Evolutionary conservation across 148 eudicot species (phyloP), one percentile per base, ranked within the genome.

Genomic region (Rhododendron henanense): DNA sequence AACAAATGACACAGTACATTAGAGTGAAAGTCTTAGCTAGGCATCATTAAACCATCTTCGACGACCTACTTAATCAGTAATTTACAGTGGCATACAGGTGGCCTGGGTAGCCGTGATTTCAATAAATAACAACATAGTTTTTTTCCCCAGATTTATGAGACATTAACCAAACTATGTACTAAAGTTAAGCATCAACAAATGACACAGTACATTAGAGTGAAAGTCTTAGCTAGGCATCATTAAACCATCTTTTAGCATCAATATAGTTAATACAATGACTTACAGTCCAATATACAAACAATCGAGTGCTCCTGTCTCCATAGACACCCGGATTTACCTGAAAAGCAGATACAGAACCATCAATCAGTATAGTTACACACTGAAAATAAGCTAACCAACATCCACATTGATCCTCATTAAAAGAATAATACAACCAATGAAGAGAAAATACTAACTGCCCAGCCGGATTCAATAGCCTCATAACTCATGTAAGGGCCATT

Each of bases 201-300:
- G 19, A 55, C 21, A 55, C 19, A 55, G 61, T 55, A 55, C 4
- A 55, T 4, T 15, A 55, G 61, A 55, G 33, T 79, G 82, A 79
- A 79, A 48, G 19, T 31, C 16, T 28, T 2, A 71, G 45, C 39
- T 39, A 41, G 45, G 45, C 45, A 6, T 77, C 80, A 19, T 41
- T 77, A 77, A 77, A 39, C 33, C 53, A 21, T 9, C 3, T 71
- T 2, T 16, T 14, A 55, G 61, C 19, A 15, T 55, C 19, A 55
- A 16, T 16, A 15, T 55, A 15, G 5, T 55, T 4, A 55, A 55
- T 3, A 31, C 10, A 80, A 1, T 44, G 71, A 85, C 95, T 90
- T 92, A 93, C 97, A 0, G 95, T 94, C 95, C 97, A 94, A 84
- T 93, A 91, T 14, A 76, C 87, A 57, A 87, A 94, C 8, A 94